Conservation (phyloP, 208 protist genomes). For the Histomonas meleagridis region DNA sequence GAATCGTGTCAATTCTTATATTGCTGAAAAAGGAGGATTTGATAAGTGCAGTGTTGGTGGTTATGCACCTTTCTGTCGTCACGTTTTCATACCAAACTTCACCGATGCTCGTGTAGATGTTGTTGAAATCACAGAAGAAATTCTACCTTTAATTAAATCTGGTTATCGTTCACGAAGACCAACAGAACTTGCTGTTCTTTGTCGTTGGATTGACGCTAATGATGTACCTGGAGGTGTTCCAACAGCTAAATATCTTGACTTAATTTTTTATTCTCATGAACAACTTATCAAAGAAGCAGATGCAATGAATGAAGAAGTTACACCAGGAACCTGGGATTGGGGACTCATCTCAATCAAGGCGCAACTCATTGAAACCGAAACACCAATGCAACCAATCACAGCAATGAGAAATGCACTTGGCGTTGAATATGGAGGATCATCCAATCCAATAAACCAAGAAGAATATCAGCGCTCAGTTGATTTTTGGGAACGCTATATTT, state of each 20-base stretch:
- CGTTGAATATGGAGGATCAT: conserved; percentile 47
- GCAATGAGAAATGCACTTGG: conserved; percentile 63
- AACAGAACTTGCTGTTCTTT: conserved; percentile 56
- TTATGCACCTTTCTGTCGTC: conserved; percentile 64
- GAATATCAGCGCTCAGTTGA: conserved; percentile 49
- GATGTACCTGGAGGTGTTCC: conserved; percentile 31
- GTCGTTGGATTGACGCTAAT: conserved; percentile 50
- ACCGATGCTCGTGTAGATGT: conserved; percentile 20
- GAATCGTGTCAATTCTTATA: neutral
- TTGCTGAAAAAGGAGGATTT: neutral
- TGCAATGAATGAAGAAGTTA: neutral
- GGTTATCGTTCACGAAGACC: conserved; percentile 51
- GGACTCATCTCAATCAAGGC: conserved; percentile 54
- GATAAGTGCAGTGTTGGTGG: conserved; percentile 40
- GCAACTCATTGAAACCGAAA: conserved; percentile 52
- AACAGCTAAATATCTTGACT: conserved; percentile 51
- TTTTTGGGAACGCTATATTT: conserved; percentile 9
- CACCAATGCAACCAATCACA: conserved; percentile 63
- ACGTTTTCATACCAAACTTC: conserved; percentile 60
- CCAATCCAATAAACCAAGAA: conserved; percentile 45
- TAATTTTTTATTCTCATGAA: conserved; percentile 55
- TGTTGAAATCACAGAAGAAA: conserved; percentile 36
- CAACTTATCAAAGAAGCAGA: conserved; percentile 54
- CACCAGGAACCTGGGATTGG: conserved; percentile 41
- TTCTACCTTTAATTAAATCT: conserved; percentile 1